These are phyloP conservation scores for Hypomyces rosellus DNA, from an alignment of 2,329 filamentous ascomycete genomes.

Conservation along the genomic window DNA sequence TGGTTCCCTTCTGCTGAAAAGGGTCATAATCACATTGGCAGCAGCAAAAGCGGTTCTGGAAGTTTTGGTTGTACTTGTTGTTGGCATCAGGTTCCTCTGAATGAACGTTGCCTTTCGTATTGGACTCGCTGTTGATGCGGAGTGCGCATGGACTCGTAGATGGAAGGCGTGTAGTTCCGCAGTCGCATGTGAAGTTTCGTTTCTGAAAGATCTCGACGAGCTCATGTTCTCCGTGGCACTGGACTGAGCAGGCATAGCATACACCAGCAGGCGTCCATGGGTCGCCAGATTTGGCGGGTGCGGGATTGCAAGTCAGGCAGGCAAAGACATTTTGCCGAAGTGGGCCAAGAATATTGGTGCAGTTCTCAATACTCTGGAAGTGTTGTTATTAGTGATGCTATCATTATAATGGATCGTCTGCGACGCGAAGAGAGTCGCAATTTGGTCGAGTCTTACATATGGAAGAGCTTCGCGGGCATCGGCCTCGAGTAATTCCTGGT, in stretches of 20 bases:
- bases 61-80: conserved; percentile 96
- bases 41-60: conserved; percentile 84
- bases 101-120: conserved; percentile 68
- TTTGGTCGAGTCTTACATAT: conserved; percentile 56
- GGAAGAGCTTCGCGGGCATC: conserved; percentile 93
- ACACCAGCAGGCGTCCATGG: conserved; percentile 61
- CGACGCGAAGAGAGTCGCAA: conserved; percentile 8
- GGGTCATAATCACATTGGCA: conserved; percentile 86
- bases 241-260: conserved; percentile 94
- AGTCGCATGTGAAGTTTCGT: conserved; percentile 93
- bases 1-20: conserved; percentile 84
- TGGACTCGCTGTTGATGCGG: conserved; percentile 65
- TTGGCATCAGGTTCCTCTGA: conserved; percentile 64
- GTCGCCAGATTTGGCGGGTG: conserved; percentile 55
- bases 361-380: conserved; percentile 78
- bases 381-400: conserved; percentile 19
- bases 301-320: conserved; percentile 87
- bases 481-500: conserved; percentile 83
- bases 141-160: conserved; percentile 67
- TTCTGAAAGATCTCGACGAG: conserved; percentile 96
- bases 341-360: conserved; percentile 82
- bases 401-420: conserved; percentile 5
- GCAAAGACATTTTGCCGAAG: conserved; percentile 86
- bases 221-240: conserved; percentile 91
- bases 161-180: conserved; percentile 76